Percentiles rank a stretch among this genome's conserved stretches.
Conservation (phyloP, 2,329 filamentous ascomycete species). For the Ophiostoma himal-ulmi region DNA sequence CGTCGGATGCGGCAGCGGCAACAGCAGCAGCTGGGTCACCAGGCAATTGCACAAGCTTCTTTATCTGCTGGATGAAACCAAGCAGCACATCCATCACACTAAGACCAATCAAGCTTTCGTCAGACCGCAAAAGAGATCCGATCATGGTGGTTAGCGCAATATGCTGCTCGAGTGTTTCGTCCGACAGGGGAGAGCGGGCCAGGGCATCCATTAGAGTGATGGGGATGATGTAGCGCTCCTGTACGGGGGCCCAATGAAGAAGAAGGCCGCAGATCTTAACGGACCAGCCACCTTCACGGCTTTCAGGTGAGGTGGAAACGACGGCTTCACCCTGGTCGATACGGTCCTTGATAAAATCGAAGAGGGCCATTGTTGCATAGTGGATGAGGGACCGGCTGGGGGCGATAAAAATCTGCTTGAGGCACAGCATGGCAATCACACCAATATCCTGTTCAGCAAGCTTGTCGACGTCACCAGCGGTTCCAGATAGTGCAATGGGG, state of each 20-base stretch:
- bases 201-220: conserved; percentile 75
- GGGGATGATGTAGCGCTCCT: conserved; percentile 87
- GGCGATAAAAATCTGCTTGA: conserved; percentile 78
- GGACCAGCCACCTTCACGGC: conserved; percentile 62
- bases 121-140: conserved; percentile 74
- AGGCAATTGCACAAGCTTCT: conserved; percentile 65
- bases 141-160: conserved; percentile 71
- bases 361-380: conserved; percentile 63
- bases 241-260: conserved; percentile 83
- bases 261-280: conserved; percentile 74
- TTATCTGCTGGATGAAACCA: conserved; percentile 76
- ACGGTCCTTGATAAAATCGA: conserved; percentile 66
- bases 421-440: conserved; percentile 73
- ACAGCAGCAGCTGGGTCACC: conserved; percentile 33
- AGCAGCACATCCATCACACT: conserved; percentile 94
- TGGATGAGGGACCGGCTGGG: conserved; percentile 80
- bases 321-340: conserved; percentile 48
- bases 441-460: conserved; percentile 85
- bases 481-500: conserved; percentile 67
- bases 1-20: conserved; percentile 16
- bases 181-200: conserved; percentile 59
- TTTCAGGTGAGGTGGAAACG: conserved; percentile 42
- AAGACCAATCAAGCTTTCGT: conserved; percentile 88
- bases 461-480: conserved; percentile 80
- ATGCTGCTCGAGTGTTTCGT: conserved; percentile 67